Conservation (phyloP, 2,329 filamentous ascomycete genomes). For the Aspergillus sp. region DNA sequence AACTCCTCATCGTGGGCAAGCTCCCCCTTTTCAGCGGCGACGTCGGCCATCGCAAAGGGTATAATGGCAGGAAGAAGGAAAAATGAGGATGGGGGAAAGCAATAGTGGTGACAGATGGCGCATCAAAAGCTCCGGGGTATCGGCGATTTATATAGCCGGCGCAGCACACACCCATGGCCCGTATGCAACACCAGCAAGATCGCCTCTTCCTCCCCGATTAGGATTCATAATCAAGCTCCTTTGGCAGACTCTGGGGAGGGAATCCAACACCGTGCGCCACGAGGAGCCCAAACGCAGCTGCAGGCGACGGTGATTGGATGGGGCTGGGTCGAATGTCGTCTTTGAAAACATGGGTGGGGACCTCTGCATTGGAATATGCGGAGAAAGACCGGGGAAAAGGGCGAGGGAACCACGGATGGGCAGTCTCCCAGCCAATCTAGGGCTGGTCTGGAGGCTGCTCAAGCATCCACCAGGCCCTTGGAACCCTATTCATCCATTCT, state of each 20-base stretch:
- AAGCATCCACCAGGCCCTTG: background rate
- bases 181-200: background rate
- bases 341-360: background rate
- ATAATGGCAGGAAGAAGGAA: background rate
- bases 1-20: slow-evolving; percentile 22
- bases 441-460: background rate
- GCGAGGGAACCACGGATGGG: background rate
- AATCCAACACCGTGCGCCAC: background rate
- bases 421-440: background rate
- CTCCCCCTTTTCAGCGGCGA: slow-evolving; percentile 15
- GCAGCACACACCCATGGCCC: background rate
- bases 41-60: slow-evolving; percentile 1
- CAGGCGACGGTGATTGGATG: background rate
- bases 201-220: background rate
- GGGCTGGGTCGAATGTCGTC: background rate
- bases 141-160: background rate
- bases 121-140: background rate
- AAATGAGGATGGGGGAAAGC: background rate
- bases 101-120: background rate
- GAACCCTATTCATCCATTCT: slow-evolving; percentile 3
- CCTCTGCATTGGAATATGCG: slow-evolving; percentile 2
- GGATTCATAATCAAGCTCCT: background rate
- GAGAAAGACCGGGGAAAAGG: slow-evolving; percentile 10
- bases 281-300: background rate
- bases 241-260: background rate